Evolutionary conservation across 2,329 filamentous ascomycete genomes (phyloP), one percentile per base, ranked within the genome.

Genomic region (Colletotrichum eleusines): DNA sequence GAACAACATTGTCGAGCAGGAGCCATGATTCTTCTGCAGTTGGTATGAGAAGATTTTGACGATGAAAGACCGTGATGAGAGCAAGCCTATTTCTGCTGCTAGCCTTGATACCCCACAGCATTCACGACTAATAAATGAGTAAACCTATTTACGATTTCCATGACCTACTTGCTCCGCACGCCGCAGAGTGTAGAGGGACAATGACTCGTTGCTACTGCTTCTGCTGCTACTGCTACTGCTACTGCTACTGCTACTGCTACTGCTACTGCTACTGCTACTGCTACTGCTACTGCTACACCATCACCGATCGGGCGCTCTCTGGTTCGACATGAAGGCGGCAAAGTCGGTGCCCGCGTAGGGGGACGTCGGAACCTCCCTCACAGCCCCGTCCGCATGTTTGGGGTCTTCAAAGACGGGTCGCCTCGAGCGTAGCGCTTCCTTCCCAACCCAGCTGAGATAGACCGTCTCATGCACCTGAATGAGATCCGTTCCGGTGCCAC

Each of bases 1-100:
- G 42, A 78, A 82, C 51, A 79, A 78, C 46, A 82, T 84, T 51
- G 76, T 77, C 18, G 78, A 83, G 63, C 81, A 84, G 53, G 81
- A 83, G 66, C 80, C 82, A 53, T 83, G 66, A 75, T 46, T 33
- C n/a, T n/a, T 28, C 9, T 46, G 44, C 8, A 20, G 23, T 20
- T 46, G n/a, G 9, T 16, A 40, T 33, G 44, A 4, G 44, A 6
- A 28, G n/a, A 26, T 50, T 23, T 63, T 63, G 58, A 71, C 23
- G 38, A 46, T 35, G 4, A 55, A 50, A 57, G 46, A 35, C 59
- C 26, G 31, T 23, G 53, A 66, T 38, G 44, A 35, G 35, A 62
- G 46, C 31, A 51, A 28, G 5, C 33, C 9, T n/a, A 11, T 35
- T n/a, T 54, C 38, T 48, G 51, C 54, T 63, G 63, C 64, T 44